These are phyloP conservation scores for Cupressus sempervirens DNA, from an alignment of 75 land plant species.

Conservation along the genomic window DNA sequence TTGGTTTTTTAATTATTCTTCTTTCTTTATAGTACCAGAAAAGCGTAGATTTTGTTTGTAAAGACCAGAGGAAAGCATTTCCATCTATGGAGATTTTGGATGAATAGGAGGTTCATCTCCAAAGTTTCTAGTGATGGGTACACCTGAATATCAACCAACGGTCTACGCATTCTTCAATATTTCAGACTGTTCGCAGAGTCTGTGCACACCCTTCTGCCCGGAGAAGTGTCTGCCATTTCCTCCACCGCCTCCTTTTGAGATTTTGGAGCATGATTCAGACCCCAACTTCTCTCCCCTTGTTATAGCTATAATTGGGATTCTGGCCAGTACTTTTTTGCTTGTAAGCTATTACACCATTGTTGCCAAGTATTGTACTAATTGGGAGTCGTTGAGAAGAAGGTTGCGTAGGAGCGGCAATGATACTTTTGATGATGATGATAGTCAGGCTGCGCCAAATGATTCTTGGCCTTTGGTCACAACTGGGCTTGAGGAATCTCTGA, in stretches of 20 bases:
- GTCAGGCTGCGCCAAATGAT: background rate
- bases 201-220: conserved; percentile 58
- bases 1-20: background rate
- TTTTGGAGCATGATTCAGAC: background rate
- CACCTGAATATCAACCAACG: conserved; percentile 5
- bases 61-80: background rate
- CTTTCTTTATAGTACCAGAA: background rate
- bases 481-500: conserved; percentile 56
- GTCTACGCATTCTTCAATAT: background rate
- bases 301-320: conserved; percentile 48
- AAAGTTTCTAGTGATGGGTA: background rate
- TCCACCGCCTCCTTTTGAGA: conserved; percentile 18
- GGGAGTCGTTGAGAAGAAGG: conserved; percentile 9
- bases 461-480: conserved; percentile 4
- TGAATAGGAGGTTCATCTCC: background rate
- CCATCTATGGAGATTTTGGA: background rate
- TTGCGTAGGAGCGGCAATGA: background rate
- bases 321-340: conserved; percentile 43
- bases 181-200: conserved; percentile 41
- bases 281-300: conserved; percentile 39
- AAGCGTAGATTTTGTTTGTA: background rate
- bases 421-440: conserved; percentile 18
- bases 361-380: conserved; percentile 30
- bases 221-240: conserved; percentile 46
- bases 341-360: conserved; percentile 48